Evolutionary conservation across 2,329 filamentous ascomycete genomes (phyloP).

Genomic region (Fonsecaea pugnacius): DNA sequence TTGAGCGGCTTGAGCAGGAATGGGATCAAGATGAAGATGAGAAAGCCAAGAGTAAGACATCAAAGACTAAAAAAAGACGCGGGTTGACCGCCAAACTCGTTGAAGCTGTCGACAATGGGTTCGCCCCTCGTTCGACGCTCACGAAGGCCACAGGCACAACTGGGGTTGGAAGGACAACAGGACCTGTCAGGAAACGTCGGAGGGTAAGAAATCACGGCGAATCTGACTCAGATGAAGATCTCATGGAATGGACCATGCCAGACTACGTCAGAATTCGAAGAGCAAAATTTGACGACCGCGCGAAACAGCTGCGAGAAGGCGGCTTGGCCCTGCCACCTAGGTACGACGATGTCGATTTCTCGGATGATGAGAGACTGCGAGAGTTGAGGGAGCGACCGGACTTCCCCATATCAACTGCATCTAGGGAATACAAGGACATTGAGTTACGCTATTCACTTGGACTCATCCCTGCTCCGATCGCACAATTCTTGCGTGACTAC

Average conservation of each 20-base stretch:
- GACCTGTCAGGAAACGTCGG: constrained; percentile 40
- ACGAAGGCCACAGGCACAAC: constrained; percentile 37
- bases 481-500: constrained; percentile 89
- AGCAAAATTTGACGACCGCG: constrained; percentile 68
- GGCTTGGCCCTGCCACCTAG: constrained; percentile 77
- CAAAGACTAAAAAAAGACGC: constrained; percentile 61
- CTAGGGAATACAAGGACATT: constrained; percentile 74
- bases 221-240: constrained; percentile 58
- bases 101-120: constrained; percentile 51
- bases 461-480: constrained; percentile 82
- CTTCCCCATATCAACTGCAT: constrained; percentile 67
- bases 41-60: constrained; percentile 11
- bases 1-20: constrained; percentile 23
- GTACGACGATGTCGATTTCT: constrained; percentile 76
- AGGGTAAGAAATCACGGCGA: constrained; percentile 49
- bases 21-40: constrained; percentile 2
- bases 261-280: constrained; percentile 74
- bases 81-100: constrained; percentile 60
- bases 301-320: constrained; percentile 63
- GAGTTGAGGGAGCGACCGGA: constrained; percentile 70
- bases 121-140: constrained; percentile 49
- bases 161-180: constrained; percentile 38
- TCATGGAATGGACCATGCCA: constrained; percentile 66
- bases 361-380: constrained; percentile 67
- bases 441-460: constrained; percentile 75